These are phyloP conservation scores for Termitomyces titanicus DNA, from an alignment of 768 basidiomycete genomes.

Conservation along the genomic window DNA sequence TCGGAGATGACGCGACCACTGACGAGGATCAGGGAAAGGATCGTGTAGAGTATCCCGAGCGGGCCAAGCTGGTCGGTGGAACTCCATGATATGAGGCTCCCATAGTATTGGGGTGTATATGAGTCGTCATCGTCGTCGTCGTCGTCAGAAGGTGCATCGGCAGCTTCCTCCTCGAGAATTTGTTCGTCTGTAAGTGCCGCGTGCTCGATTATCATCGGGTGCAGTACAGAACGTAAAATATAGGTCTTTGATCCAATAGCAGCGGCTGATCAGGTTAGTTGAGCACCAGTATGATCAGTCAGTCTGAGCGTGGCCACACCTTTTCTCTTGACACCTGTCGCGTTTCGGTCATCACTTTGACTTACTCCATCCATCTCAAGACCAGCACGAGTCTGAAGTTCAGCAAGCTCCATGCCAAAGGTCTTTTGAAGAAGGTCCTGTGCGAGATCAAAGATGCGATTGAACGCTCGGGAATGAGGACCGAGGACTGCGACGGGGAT, in stretches of 20 bases:
- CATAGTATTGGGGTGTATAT: constrained; percentile 43
- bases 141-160: constrained; percentile 48
- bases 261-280: constrained; percentile 32
- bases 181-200: constrained; percentile 55
- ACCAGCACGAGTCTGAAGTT: constrained; percentile 62
- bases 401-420: constrained; percentile 84
- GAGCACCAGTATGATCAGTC: neutral
- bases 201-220: constrained; percentile 56
- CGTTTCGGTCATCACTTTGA: constrained; percentile 43
- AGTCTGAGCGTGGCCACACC: constrained; percentile 28
- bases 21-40: constrained; percentile 83
- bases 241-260: constrained; percentile 72
- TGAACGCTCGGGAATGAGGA: constrained; percentile 53
- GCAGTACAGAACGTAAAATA: constrained; percentile 74
- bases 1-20: constrained; percentile 73
- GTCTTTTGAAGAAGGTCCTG: constrained; percentile 60
- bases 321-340: constrained; percentile 65
- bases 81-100: constrained; percentile 75
- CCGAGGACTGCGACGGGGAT: constrained; percentile 27
- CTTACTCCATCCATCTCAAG: constrained; percentile 41
- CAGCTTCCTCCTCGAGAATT: constrained; percentile 44
- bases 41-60: constrained; percentile 74
- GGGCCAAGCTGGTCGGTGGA: constrained; percentile 60
- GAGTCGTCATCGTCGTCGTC: constrained; percentile 47
- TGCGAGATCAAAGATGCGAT: constrained; percentile 56